Conservation (phyloP, 192 early-diverging fungal genomes). For the Dissophora globulifera region DNA sequence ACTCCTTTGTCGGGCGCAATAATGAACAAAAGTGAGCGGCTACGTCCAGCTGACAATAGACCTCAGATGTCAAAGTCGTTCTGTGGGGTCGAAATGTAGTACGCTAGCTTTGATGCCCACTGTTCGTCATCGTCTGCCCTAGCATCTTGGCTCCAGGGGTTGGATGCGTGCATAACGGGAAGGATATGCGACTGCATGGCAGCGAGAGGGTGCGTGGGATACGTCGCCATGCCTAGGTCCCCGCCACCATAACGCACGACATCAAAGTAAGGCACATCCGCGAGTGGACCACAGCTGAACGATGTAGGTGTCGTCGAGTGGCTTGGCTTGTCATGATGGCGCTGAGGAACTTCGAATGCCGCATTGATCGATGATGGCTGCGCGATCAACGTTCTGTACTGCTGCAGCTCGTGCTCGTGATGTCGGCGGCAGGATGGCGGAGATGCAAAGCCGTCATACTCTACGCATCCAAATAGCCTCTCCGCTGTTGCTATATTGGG, state of each 20-base stretch:
- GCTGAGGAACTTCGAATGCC: neutral
- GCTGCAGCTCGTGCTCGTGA: too few relatives aligned
- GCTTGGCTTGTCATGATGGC: neutral
- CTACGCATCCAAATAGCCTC: neutral
- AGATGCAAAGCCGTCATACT: too few relatives aligned
- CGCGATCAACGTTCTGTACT: neutral
- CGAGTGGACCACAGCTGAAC: neutral
- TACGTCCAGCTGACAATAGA: neutral
- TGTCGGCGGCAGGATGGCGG: neutral
- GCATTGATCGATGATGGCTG: neutral
- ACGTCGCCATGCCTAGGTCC: too few relatives aligned
- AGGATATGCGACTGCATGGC: neutral
- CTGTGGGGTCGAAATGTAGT: slow-evolving; percentile 36
- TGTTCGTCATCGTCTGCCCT: slow-evolving; percentile 6
- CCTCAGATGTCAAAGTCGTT: slow-evolving; percentile 42
- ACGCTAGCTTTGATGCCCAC: slow-evolving; percentile 29
- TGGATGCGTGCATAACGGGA: neutral
- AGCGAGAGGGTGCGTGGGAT: too few relatives aligned
- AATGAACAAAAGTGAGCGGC: neutral
- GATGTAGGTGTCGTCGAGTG: neutral
- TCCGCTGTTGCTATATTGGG: neutral
- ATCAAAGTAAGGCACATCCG: too few relatives aligned
- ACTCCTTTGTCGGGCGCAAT: neutral
- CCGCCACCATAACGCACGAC: too few relatives aligned
- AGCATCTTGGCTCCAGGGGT: slow-evolving; percentile 1